Evolutionary conservation across 768 basidiomycete species (phyloP).

Genomic region (Lactarius hengduanensis): DNA sequence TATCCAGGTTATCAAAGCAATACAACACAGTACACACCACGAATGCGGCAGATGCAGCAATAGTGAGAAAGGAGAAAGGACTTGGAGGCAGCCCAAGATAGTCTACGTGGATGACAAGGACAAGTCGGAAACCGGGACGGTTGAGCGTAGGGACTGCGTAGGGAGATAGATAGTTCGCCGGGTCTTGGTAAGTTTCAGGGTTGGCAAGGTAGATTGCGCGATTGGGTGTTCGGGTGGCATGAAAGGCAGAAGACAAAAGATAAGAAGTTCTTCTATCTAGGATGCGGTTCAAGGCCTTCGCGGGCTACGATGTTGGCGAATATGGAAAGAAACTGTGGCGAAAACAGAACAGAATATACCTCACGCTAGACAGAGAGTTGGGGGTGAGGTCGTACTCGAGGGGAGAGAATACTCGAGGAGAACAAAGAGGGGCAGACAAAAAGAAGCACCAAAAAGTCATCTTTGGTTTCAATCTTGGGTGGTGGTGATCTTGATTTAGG

Average conservation of each 20-base stretch:
- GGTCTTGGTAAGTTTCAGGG: constrained; percentile 9
- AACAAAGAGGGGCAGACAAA: neutral
- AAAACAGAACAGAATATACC: neutral
- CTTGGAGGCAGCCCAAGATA: neutral
- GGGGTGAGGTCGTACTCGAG: neutral
- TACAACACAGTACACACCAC: neutral
- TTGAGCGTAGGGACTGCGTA: neutral
- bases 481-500: constrained; percentile 10
- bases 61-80: neutral
- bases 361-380: neutral
- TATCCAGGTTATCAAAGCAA: neutral
- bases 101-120: neutral
- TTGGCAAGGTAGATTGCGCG: constrained; percentile 7
- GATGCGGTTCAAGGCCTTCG: neutral
- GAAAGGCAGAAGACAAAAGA: neutral
- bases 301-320: neutral
- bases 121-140: neutral
- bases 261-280: constrained; percentile 18
- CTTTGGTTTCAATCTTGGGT: constrained; percentile 8
- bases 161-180: neutral
- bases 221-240: neutral
- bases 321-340: neutral
- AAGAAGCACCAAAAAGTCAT: constrained; percentile 1
- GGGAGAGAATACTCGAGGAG: neutral
- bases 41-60: neutral